Conservation (phyloP, 176 grass and related monocot genomes). For the Tillandsia leiboldiana region DNA sequence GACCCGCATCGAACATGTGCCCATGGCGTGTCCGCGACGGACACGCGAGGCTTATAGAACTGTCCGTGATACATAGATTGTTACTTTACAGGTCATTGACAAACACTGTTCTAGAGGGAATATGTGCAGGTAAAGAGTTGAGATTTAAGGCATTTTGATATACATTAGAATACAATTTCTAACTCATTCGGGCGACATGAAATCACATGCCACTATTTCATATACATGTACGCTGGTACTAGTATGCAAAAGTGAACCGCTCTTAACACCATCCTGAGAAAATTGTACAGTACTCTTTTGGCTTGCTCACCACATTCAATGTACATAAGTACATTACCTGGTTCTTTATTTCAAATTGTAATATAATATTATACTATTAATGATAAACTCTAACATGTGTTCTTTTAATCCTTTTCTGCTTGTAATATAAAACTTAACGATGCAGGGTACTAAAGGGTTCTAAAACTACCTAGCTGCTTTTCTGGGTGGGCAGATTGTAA, state of each 20-base stretch:
- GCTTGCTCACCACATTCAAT: too few relatives aligned
- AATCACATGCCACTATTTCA: too few relatives aligned
- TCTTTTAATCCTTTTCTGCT: neutral
- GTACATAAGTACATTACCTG: neutral
- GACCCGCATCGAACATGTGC: too few relatives aligned
- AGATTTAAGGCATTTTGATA: too few relatives aligned
- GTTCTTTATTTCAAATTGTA: neutral
- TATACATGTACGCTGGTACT: too few relatives aligned
- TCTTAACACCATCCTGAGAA: neutral
- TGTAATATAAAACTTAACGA: neutral
- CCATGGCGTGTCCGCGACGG: too few relatives aligned
- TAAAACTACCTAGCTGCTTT: neutral
- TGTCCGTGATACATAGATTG: too few relatives aligned
- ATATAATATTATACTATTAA: neutral
- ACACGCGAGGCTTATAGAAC: too few relatives aligned
- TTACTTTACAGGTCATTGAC: neutral
- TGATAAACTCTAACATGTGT: neutral
- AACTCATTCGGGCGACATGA: too few relatives aligned
- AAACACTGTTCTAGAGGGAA: neutral
- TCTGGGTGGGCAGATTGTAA: neutral
- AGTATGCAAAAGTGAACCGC: neutral
- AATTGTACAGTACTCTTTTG: neutral
- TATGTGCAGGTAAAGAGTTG: neutral
- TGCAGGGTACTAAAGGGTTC: neutral
- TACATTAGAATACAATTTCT: too few relatives aligned